Evolutionary conservation across 1,139 yeast species (phyloP).

Genomic region (Suhomyces yuchorum): DNA sequence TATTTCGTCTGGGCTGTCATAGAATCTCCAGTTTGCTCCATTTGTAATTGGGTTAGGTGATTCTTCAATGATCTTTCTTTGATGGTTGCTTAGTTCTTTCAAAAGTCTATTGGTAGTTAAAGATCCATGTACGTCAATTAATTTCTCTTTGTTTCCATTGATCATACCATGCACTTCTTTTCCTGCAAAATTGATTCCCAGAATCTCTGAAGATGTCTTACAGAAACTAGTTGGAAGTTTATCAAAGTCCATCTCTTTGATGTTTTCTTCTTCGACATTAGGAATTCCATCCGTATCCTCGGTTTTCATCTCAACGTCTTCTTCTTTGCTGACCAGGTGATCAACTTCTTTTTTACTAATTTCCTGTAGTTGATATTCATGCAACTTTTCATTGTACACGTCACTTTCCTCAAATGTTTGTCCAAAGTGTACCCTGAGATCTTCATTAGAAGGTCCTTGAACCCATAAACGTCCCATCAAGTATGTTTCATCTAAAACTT

Average conservation of each 20-base stretch:
- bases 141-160: constrained; percentile 12
- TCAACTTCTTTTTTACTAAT: background rate
- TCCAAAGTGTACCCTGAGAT: constrained; percentile 47
- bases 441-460: constrained; percentile 84
- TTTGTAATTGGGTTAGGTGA: constrained; percentile 54
- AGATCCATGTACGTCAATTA: constrained; percentile 51
- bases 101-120: constrained; percentile 25
- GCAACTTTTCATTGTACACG: constrained; percentile 9
- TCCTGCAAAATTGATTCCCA: constrained; percentile 22
- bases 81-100: constrained; percentile 43
- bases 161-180: constrained; percentile 20
- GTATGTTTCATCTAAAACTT: constrained; percentile 58
- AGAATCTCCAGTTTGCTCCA: constrained; percentile 68
- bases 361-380: constrained; percentile 16
- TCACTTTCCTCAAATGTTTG: constrained; percentile 33
- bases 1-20: constrained; percentile 63
- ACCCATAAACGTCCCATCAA: constrained; percentile 90
- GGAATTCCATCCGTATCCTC: background rate
- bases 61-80: constrained; percentile 72
- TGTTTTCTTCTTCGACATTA: background rate
- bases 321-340: background rate
- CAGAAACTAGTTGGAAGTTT: constrained; percentile 21
- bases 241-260: constrained; percentile 18
- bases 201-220: constrained; percentile 21
- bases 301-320: background rate